Conservation (phyloP, 805 yeast species). For the Cyberlindnera xylosilytica region DNA sequence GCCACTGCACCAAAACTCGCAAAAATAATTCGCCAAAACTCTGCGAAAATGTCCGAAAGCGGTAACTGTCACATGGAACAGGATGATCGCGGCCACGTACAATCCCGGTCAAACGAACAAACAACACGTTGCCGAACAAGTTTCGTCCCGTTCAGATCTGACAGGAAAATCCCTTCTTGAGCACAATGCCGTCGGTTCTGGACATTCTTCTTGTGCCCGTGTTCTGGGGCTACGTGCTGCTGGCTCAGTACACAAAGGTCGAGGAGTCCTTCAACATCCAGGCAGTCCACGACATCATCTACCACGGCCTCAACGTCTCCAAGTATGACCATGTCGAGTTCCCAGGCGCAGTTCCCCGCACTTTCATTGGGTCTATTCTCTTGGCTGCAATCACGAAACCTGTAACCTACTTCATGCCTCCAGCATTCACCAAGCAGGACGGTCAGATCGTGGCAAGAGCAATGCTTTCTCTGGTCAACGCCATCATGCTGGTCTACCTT, state of each 20-base stretch:
- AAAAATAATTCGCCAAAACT: no score
- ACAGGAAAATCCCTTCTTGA: no score
- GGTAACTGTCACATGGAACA: no score
- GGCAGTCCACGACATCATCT: conserved; percentile 78
- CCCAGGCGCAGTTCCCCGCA: conserved; percentile 88
- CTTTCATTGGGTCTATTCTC: conserved; percentile 69
- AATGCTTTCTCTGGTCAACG: conserved; percentile 62
- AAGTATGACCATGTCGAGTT: conserved; percentile 72
- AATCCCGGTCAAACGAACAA: no score
- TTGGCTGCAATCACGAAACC: conserved; percentile 48
- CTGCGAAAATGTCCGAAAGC: no score
- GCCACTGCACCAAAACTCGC: no score
- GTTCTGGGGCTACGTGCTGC: conserved; percentile 45
- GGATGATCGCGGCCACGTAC: no score
- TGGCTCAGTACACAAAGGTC: conserved; percentile 85
- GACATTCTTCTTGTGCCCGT: conserved; percentile 40
- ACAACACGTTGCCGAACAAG: no score
- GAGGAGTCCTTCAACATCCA: conserved; percentile 92
- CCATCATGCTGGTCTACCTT: conserved; percentile 46
- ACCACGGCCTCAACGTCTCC: conserved; percentile 49
- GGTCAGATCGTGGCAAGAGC: conserved; percentile 57
- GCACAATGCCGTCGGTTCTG: not conserved
- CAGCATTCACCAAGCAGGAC: conserved; percentile 39
- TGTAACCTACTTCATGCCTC: conserved; percentile 19
- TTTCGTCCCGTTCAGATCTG: no score